Conservation (phyloP, 331 rosid genomes). For the Arachis monticola region DNA sequence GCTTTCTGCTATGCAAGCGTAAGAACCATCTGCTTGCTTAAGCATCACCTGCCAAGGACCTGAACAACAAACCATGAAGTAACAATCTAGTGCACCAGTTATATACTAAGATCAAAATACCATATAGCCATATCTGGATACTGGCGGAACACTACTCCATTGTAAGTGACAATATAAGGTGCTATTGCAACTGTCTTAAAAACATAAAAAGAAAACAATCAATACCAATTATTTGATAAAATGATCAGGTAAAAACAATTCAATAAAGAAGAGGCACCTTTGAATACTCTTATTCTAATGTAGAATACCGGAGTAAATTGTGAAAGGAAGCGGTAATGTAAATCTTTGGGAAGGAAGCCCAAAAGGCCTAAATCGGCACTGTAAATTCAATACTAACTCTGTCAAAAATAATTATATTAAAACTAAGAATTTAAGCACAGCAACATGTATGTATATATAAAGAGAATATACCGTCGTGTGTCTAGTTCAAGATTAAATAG, state of each 20-base stretch:
- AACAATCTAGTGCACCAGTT: conserved; percentile 8
- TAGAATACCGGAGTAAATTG: conserved; percentile 92
- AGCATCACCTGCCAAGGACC: conserved; percentile 99
- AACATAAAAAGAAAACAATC: conserved; percentile 36
- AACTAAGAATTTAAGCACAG: too few relatives aligned
- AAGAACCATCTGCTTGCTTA: conserved; percentile 92
- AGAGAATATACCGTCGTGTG: too few relatives aligned
- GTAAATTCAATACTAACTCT: too few relatives aligned
- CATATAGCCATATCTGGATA: too few relatives aligned
- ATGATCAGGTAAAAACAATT: too few relatives aligned
- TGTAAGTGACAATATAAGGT: conserved; percentile 88
- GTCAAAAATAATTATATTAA: too few relatives aligned
- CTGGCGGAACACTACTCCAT: conserved; percentile 67
- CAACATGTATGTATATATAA: too few relatives aligned
- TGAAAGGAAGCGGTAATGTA: conserved; percentile 96
- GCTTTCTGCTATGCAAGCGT: too few relatives aligned
- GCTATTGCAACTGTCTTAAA: conserved; percentile 88
- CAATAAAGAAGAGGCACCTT: conserved; percentile 46
- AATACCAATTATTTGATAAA: conserved; percentile 25
- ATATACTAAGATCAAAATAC: too few relatives aligned
- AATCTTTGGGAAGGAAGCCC: conserved; percentile 75
- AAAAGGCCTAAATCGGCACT: too few relatives aligned
- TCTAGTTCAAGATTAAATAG: too few relatives aligned
- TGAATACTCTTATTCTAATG: conserved; percentile 90
- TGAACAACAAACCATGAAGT: conserved; percentile 42